Base-by-base conservation (phyloP, 1,139 yeast genomes). In the Candida gigantensis region DNA sequence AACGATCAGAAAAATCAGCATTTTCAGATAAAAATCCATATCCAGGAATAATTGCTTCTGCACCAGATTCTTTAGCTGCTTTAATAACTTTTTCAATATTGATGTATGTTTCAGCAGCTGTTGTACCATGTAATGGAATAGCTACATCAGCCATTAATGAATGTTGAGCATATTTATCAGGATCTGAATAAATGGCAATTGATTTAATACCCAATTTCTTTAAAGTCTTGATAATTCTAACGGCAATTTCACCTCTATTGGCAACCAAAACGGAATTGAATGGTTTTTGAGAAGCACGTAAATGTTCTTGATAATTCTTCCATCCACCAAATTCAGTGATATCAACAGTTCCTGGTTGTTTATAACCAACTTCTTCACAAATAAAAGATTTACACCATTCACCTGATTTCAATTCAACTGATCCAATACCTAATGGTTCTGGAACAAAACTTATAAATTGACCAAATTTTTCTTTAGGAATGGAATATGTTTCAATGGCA, bases 171-270 rank as follows among this genome's bases (percentile, higher is more conserved):
- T 86, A 87, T 53, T 84, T 77, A 57, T 92, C 98, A 5, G 89
- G 84, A 53, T 88, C 95, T 8, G 97, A 86, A 62, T 85, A 92
- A 32, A 92, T 84, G 2, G 97, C 94, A 47, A 92, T 82, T 0
- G 96, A 69, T 50, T 73, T 77, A 49, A 92, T 86, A 3, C 81
- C 80, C 51, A 90, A 61, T 58, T 82, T 83, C 60, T 86, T 87
- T 55, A 90, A 71, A 6, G 98, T 90, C 57, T 78, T 84, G 55
- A 90, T 87, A 49, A 92, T 86, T 57, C 98, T 74, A 24, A 89
- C 97, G 3, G 98, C 97, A 53, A 92, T 92, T 65, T 92, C 98
- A 58, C 98, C 98, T 65, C 98, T 79, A 68, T 92, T 92, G 24
- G 98, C 97, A 39, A 92, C 95, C 43, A 92, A 72, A 10, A 92